Evolutionary conservation across 2,329 filamentous ascomycete genomes (phyloP), one percentile per base, ranked within the genome.

Genomic region (Trichoderma breve): DNA sequence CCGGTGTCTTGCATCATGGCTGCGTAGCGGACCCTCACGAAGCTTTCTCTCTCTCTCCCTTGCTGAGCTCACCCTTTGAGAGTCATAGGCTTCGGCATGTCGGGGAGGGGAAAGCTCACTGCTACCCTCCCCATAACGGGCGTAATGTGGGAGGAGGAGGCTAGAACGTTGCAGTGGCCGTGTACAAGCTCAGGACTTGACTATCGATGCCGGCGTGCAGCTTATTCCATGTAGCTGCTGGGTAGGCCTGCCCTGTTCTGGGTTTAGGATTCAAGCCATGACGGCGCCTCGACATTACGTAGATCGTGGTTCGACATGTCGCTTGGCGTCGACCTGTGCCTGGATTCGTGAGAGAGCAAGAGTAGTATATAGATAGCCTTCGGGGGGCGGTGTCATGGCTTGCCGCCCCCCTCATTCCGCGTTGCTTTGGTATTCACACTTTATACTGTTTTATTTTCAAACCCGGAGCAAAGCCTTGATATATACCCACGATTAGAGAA

Each of bases 1-100:
- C 66, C 66, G 55, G 66, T 69, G 55, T 70, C 43, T 70, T 71
- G 69, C 69, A 65, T 71, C 69, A 71, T 71, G 69, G 61, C 30
- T 71, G 69, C 60, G 60, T 66, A 66, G 69, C 69, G 43, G 58
- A 28, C 61, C 68, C 61, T 65, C 68, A 9, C 39, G 39, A 64
- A 71, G 69, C 69, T 71, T 39, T 36, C n/a, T 24, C 34, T 43
- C 34, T 43, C 39, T 63, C 26, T 24, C 36, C 28, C 47, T 32
- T n/a, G 30, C 39, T 55, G 39, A 30, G 26, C 55, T 36, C 32
- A 36, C 36, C 39, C 39, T 43, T 9, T n/a, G n/a, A 43, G 24
- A 47, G 15, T 61, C 39, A 51, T 28, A 61, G 57, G 36, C 39
- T 53, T 62, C 66, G 57, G 66, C 66, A 70, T 61, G 57, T 70